phyloP scores from a whole-genome alignment of 2,329 filamentous ascomycete genomes.

The Aureobasidium sp. region DNA sequence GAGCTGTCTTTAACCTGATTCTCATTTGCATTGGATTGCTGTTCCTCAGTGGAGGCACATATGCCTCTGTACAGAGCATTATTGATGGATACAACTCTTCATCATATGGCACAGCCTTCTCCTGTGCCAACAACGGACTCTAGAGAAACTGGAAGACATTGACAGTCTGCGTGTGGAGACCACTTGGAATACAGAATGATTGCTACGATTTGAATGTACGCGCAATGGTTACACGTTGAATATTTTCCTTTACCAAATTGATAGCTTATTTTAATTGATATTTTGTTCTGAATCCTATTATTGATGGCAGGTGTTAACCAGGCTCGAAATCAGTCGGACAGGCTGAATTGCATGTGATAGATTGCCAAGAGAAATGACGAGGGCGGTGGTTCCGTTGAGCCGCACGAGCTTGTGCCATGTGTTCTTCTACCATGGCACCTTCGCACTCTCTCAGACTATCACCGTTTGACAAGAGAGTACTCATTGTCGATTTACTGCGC shows the following conservation, averaged over 20 bases:
- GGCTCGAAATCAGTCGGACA: no score
- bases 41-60: constrained; percentile 76
- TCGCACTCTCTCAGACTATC: not conserved
- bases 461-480: not conserved
- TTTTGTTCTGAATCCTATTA: no score
- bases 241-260: constrained; percentile 4
- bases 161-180: not conserved
- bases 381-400: no score
- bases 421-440: no score
- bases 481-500: not conserved
- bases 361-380: constrained; percentile 7
- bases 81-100: constrained; percentile 61
- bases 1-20: constrained; percentile 59
- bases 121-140: constrained; percentile 58
- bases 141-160: not conserved
- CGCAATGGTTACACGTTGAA: not conserved
- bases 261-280: constrained; percentile 3
- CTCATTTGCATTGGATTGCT: constrained; percentile 71
- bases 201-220: not conserved
- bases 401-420: constrained; percentile 4
- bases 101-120: constrained; percentile 63
- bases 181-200: not conserved
- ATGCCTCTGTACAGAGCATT: constrained; percentile 61
- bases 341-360: no score
- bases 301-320: no score